Evolutionary conservation across 2,329 filamentous ascomycete species (phyloP).

Genomic region (Aspergillus candidus): DNA sequence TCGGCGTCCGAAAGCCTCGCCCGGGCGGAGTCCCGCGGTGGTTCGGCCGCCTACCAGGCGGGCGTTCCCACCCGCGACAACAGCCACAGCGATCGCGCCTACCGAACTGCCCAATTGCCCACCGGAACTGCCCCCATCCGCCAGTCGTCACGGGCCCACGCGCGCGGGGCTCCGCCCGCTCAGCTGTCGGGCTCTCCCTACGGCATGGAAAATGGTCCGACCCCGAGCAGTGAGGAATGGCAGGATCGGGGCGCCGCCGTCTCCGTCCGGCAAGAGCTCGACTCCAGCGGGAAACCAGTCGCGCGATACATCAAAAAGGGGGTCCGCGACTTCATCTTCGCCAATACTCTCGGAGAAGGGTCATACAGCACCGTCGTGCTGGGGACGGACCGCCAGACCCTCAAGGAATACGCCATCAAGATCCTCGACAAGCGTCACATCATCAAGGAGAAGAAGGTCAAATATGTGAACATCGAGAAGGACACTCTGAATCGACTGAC

Average conservation of each 20-base stretch:
- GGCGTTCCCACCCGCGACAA: conserved; percentile 61
- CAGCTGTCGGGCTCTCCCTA: conserved; percentile 44
- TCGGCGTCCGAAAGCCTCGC: conserved; percentile 52
- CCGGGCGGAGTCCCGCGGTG: conserved; percentile 59
- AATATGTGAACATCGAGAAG: conserved; percentile 99
- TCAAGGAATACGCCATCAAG: conserved; percentile 97
- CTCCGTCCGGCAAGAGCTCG: conserved; percentile 72
- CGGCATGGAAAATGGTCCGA: conserved; percentile 51
- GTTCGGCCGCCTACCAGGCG: conserved; percentile 53
- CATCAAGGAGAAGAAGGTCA: conserved; percentile 99
- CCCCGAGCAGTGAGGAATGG: conserved; percentile 81
- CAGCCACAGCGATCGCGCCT: conserved; percentile 63
- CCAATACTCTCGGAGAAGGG: conserved; percentile 82
- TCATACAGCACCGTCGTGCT: conserved; percentile 96
- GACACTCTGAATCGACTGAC: conserved; percentile 94
- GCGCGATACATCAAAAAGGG: conserved; percentile 89
- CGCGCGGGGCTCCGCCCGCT: conserved; percentile 37
- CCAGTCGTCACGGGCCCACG: conserved; percentile 67
- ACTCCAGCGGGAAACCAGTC: conserved; percentile 75
- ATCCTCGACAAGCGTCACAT: conserved; percentile 98
- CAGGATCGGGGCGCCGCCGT: conserved; percentile 91
- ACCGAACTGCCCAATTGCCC: conserved; percentile 56
- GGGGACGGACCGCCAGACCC: conserved; percentile 84
- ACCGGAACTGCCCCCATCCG: conserved; percentile 58
- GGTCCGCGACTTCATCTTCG: conserved; percentile 93